phyloP scores from a whole-genome alignment of 2,329 filamentous ascomycete genomes.

The Cytospora piceicola region DNA sequence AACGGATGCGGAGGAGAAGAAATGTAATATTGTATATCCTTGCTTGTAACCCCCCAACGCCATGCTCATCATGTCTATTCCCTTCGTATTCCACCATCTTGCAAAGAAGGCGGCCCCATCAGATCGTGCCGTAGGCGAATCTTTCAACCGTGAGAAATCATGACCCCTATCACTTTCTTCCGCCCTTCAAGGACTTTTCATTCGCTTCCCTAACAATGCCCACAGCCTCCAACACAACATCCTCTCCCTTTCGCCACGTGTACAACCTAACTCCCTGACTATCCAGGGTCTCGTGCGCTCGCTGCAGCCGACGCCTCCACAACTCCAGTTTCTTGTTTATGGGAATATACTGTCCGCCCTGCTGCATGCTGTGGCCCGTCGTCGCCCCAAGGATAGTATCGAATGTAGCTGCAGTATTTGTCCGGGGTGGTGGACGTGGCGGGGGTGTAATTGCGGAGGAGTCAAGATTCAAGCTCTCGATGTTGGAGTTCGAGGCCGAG shows the following conservation, averaged over 20 bases:
- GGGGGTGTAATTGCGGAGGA: constrained; percentile 33
- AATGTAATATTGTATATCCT: constrained; percentile 1
- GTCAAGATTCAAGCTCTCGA: constrained; percentile 42
- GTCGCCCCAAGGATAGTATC: constrained; percentile 30
- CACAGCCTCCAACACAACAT: constrained; percentile 69
- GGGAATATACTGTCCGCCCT: constrained; percentile 24
- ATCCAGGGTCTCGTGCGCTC: constrained; percentile 66
- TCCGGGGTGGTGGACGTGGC: constrained; percentile 17
- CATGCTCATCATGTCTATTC: constrained; percentile 18
- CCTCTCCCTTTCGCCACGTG: constrained; percentile 73
- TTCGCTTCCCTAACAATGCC: constrained; percentile 64
- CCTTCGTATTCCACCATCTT: neutral
- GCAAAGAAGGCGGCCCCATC: neutral
- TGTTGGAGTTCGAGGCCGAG: constrained; percentile 43
- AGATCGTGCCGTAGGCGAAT: too few relatives aligned
- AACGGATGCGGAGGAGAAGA: neutral
- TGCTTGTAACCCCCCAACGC: constrained; percentile 13
- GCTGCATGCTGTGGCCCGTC: constrained; percentile 34
- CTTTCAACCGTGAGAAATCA: neutral
- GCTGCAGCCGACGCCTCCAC: constrained; percentile 70
- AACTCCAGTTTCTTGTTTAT: constrained; percentile 72
- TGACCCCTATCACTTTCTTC: neutral
- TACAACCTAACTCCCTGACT: constrained; percentile 68
- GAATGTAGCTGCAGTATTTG: constrained; percentile 26
- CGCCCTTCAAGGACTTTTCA: constrained; percentile 41